Base-by-base conservation (phyloP, 2,329 filamentous ascomycete genomes). In the Neonectria coccinea region DNA sequence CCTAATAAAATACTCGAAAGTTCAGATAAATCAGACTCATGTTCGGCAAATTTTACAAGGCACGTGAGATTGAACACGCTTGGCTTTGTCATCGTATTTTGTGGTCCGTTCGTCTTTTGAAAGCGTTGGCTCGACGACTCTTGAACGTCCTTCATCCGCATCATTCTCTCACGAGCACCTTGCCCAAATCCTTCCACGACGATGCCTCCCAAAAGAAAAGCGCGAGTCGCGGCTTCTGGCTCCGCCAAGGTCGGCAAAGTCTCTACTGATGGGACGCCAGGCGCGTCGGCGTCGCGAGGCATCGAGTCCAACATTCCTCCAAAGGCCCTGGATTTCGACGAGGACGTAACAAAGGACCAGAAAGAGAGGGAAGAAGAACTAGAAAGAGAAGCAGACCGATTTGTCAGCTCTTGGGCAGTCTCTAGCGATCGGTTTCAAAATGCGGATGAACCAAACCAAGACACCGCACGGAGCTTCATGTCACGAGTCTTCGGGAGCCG, bases 371-470 rank as follows among this genome's bases (percentile, higher is more conserved):
- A 60, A 11, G 10, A 33, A 18, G 48, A 66, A 18, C 18, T 62
- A 2, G 36, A 57, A 41, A 52, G 27, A 14, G 58, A 51, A 10
- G 44, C 53, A 16, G 54, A 65, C 6, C 44, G 55, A 20, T 62
- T 68, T 39, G 47, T 62, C 11, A 59, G 39, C 39, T 57, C 57
- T 2, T 64, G 61, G 60, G 57, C 25, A 25, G 60, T 67, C 0
- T 52, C 51, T 4, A 62, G 56, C 25, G 27, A 20, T 39, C 55
- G 56, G 2, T 62, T 60, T 18, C 22, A 22, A 22, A 3, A 22
- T 3, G 2, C 22, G 3, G 22, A 22, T 3, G 22, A 22, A 22
- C 2, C 22, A 3, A 22, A 22, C 4, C 3, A 22, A 4, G 2
- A 22, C 22, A 22, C 2, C 22, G 22, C 22, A 3, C 22, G 42